Base-by-base conservation (phyloP, 2,329 filamentous ascomycete genomes). In the Trichothecium sympodiale region DNA sequence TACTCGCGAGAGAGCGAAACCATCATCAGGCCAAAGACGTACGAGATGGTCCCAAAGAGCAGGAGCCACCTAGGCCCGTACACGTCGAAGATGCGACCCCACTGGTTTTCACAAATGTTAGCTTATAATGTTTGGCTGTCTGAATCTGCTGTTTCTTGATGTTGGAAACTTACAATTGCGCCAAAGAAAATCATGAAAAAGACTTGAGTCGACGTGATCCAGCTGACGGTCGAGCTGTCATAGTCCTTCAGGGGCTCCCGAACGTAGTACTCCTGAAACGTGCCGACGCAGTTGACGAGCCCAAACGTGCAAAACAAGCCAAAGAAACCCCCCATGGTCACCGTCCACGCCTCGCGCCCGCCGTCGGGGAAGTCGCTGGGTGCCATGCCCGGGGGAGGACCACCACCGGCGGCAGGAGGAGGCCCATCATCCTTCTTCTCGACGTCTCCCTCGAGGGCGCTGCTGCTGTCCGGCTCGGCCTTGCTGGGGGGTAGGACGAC, bases 11-110 rank as follows among this genome's bases (percentile, higher is more conserved):
- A 56, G 8, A 81, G 56, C 13, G 67, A 73, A 0, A 69, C 63
- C 74, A 81, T 78, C 73, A 81, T 79, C 14, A 81, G 54, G 17
- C 74, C 71, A 31, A 81, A 71, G 41, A 81, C 62, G 51, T 78
- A 73, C 38, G 70, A 51, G 39, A 77, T 45, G 4, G 65, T 67
- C 20, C 76, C 76, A 35, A 56, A 45, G 14, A 68, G 41, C 12
- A 80, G 56, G 4, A 83, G 58, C 39, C 62, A 70, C 28, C 65
- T 64, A 1, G 80, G 76, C 2, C 80, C 80, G 43, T 74, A 72
- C 42, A 64, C 71, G 52, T 85, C 80, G 45, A 73, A 82, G 9
- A 80, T 32, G 29, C 69, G 72, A 2, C 81, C 80, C 34, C 61
- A 76, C 38, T 54, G 39, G 31, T n/a, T n/a, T n/a, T n/a, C n/a